Evolutionary conservation across 345 rosid genomes (phyloP).

Genomic region (Brassica rapa): DNA sequence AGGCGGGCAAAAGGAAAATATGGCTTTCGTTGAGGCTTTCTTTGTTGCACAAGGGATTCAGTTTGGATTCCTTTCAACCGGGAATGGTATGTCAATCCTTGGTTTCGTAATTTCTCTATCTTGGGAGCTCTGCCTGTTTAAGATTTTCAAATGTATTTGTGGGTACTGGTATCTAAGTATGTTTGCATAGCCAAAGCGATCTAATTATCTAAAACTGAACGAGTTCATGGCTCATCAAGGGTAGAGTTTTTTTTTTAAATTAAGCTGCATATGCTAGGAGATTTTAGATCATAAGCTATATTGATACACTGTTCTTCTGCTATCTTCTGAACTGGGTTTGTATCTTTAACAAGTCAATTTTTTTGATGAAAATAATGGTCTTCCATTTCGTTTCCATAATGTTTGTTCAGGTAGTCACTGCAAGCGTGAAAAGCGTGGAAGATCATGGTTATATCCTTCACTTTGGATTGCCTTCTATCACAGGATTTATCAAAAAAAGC

Average conservation of each 20-base stretch:
- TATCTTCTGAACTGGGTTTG: conserved; percentile 1
- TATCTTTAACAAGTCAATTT: not conserved
- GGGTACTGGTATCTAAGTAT: not conserved
- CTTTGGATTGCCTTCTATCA: conserved; percentile 77
- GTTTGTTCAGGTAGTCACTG: conserved; percentile 63
- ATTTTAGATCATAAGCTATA: conserved; percentile 9
- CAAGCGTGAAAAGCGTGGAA: conserved; percentile 83
- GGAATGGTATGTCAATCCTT: conserved; percentile 74
- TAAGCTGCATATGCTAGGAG: conserved; percentile 8
- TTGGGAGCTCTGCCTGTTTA: conserved; percentile 3
- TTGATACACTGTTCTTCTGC: not conserved
- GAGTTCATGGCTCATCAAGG: conserved; percentile 6
- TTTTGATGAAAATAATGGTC: not conserved
- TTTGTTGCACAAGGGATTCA: conserved; percentile 68
- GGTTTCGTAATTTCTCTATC: conserved; percentile 1
- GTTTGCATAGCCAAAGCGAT: conserved; percentile 1
- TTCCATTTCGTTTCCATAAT: conserved; percentile 20
- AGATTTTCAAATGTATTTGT: conserved; percentile 9
- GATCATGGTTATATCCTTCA: conserved; percentile 97
- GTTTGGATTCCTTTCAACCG: conserved; percentile 73
- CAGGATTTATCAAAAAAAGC: conserved; percentile 70
- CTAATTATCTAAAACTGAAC: not conserved
- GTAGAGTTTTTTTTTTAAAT: not conserved
- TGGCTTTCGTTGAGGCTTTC: conserved; percentile 93
- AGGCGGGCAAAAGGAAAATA: conserved; percentile 70